Conservation (phyloP, 176 grass and related monocot genomes). For the Hsuehochloa calcarea region DNA sequence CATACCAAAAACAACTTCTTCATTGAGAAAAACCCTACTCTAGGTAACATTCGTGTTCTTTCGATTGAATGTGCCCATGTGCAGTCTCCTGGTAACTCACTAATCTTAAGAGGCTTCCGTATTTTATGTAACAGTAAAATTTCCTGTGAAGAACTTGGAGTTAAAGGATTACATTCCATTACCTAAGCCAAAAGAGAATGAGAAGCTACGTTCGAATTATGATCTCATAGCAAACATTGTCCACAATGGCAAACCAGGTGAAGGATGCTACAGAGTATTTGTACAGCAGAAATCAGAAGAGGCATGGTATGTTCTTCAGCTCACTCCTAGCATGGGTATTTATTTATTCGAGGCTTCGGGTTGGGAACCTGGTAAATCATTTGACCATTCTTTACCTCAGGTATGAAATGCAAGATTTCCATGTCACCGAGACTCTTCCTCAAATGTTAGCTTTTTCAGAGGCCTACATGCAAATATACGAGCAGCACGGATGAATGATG, state of each 20-base stretch:
- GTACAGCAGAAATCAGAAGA: slow-evolving; percentile 94
- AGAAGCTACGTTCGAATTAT: slow-evolving; percentile 83
- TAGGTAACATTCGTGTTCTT: slow-evolving; percentile 41
- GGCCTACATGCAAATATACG: slow-evolving; percentile 98
- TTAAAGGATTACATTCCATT: slow-evolving; percentile 98
- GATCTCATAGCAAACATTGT: slow-evolving; percentile 96
- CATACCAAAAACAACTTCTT: slow-evolving; percentile 99
- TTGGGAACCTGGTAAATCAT: not conserved
- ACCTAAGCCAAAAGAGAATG: slow-evolving; percentile 67
- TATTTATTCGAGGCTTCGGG: not conserved
- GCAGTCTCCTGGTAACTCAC: not conserved
- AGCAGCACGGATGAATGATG: slow-evolving; percentile 69
- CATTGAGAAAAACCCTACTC: slow-evolving; percentile 89
- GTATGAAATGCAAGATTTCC: slow-evolving; percentile 99
- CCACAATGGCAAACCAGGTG: slow-evolving; percentile 90
- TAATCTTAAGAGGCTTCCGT: slow-evolving; percentile 14
- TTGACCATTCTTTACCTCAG: slow-evolving; percentile 37
- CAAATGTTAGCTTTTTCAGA: slow-evolving; percentile 95
- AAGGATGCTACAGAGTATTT: slow-evolving; percentile 91
- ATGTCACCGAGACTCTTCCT: slow-evolving; percentile 95
- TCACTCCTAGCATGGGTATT: not conserved
- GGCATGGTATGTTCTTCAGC: slow-evolving; percentile 54
- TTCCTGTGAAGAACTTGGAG: slow-evolving; percentile 94
- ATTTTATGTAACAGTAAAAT: slow-evolving; percentile 61
- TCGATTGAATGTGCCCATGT: slow-evolving; percentile 7